phyloP scores from a whole-genome alignment of 108 stramenopile genomes.

The Schizochytrium sp. region DNA sequence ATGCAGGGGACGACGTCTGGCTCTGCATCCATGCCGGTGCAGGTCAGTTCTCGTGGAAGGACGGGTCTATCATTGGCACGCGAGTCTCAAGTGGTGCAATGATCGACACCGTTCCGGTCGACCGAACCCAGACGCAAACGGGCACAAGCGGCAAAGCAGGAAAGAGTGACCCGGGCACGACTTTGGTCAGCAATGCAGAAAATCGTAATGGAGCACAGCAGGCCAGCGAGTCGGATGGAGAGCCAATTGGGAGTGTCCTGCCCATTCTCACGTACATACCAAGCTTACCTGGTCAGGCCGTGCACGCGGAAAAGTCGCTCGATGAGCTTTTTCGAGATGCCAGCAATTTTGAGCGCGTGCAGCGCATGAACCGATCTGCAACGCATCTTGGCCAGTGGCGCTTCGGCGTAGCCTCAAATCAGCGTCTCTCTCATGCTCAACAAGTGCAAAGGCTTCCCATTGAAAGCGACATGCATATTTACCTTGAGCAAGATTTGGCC shows the following conservation, averaged over 20 bases:
- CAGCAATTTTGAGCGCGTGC: not conserved
- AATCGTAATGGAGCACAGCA: not conserved
- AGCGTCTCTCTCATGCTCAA: not conserved
- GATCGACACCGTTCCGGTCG: not conserved
- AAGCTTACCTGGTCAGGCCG: not conserved
- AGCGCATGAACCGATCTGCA: not conserved
- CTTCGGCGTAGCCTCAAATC: not conserved
- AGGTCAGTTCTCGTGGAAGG: slow-evolving; percentile 13
- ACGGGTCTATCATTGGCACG: not conserved
- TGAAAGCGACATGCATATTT: not conserved
- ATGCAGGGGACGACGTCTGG: not conserved
- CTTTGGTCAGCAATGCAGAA: not conserved
- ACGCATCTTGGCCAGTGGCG: not conserved
- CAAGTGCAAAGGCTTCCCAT: not conserved
- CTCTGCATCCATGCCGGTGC: not conserved
- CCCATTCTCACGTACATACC: not conserved
- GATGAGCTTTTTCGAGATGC: not conserved
- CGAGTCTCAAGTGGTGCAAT: not conserved
- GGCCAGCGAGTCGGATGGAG: not conserved
- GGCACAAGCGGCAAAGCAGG: not conserved
- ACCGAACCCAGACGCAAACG: not conserved
- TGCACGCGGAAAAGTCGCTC: not conserved
- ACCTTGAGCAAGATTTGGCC: not conserved
- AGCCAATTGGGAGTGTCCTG: not conserved
- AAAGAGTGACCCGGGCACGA: not conserved